These are phyloP conservation scores for Aureobasidium pullulans DNA, from an alignment of 2,329 filamentous ascomycete species.

Conservation along the genomic window DNA sequence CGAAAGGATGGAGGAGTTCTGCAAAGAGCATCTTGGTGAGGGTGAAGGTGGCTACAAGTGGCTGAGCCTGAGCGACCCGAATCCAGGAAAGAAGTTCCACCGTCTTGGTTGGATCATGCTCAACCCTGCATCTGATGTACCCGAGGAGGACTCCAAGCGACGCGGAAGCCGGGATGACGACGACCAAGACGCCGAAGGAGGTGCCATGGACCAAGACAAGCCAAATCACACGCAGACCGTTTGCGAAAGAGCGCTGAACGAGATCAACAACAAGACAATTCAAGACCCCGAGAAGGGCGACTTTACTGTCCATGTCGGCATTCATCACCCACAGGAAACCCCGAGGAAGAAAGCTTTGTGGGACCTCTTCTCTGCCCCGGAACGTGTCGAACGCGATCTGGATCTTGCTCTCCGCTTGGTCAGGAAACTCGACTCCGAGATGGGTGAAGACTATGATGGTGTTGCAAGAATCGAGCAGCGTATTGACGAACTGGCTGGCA, in stretches of 20 bases:
- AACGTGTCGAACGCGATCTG: slow-evolving; percentile 86
- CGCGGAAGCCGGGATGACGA: slow-evolving; percentile 67
- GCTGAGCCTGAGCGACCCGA: slow-evolving; percentile 91
- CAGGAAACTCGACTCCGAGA: slow-evolving; percentile 75
- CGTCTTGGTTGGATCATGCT: slow-evolving; percentile 98
- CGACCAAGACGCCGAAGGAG: slow-evolving; percentile 39
- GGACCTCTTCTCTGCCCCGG: slow-evolving; percentile 92
- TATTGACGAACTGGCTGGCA: slow-evolving; percentile 70
- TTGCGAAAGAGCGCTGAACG: slow-evolving; percentile 72
- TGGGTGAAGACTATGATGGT: slow-evolving; percentile 70
- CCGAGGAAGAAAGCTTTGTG: slow-evolving; percentile 92
- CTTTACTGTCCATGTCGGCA: slow-evolving; percentile 94
- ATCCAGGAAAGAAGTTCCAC: slow-evolving; percentile 93
- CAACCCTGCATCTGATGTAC: slow-evolving; percentile 65
- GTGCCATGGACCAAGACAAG: slow-evolving; percentile 18
- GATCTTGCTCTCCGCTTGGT: slow-evolving; percentile 75
- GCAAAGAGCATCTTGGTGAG: slow-evolving; percentile 87
- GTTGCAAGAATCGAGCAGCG: slow-evolving; percentile 75
- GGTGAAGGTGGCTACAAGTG: slow-evolving; percentile 89
- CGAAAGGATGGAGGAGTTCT: slow-evolving; percentile 86
- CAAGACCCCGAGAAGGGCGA: slow-evolving; percentile 90
- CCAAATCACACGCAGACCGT: slow-evolving; percentile 23
- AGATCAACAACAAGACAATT: slow-evolving; percentile 96
- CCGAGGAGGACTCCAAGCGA: slow-evolving; percentile 62
- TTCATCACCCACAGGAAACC: slow-evolving; percentile 80